Conservation (phyloP, 2,329 filamentous ascomycete genomes). For the Cytospora leucostoma region DNA sequence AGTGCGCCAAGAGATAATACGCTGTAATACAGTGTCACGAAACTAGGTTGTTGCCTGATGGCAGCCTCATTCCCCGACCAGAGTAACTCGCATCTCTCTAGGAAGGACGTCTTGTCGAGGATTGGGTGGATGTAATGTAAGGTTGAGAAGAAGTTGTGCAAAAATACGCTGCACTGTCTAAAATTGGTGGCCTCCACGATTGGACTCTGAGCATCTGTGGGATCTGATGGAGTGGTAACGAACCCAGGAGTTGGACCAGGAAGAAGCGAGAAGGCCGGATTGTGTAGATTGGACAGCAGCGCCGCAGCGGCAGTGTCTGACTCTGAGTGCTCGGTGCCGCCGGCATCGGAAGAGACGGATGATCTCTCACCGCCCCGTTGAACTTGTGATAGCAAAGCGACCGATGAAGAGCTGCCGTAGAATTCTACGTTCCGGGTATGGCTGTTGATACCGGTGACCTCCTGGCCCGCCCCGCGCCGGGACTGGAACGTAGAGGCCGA, state of each 20-base stretch:
- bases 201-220: conserved; percentile 14
- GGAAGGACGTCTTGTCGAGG: conserved; percentile 43
- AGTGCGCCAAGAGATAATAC: conserved; percentile 49
- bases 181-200: conserved; percentile 37
- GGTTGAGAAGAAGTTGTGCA: conserved; percentile 50
- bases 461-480: conserved; percentile 37
- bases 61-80: conserved; percentile 38
- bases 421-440: conserved; percentile 50
- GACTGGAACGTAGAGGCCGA: conserved; percentile 32
- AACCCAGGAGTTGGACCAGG: conserved; percentile 16
- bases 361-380: conserved; percentile 35
- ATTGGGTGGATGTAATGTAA: conserved; percentile 44
- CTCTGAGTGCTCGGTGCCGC: conserved; percentile 21
- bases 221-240: neutral
- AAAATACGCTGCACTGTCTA: conserved; percentile 46
- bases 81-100: conserved; percentile 44
- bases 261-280: conserved; percentile 44
- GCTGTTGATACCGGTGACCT: conserved; percentile 46
- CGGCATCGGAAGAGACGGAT: conserved; percentile 19
- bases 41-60: conserved; percentile 39
- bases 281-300: conserved; percentile 48
- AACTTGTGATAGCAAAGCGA: conserved; percentile 46
- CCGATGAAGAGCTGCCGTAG: conserved; percentile 49
- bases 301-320: conserved; percentile 36
- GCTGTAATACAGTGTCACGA: conserved; percentile 49